Percentiles rank a stretch among this genome's conserved stretches.
Conservation (phyloP, 805 yeast species). For the Kazachstania africana region DNA sequence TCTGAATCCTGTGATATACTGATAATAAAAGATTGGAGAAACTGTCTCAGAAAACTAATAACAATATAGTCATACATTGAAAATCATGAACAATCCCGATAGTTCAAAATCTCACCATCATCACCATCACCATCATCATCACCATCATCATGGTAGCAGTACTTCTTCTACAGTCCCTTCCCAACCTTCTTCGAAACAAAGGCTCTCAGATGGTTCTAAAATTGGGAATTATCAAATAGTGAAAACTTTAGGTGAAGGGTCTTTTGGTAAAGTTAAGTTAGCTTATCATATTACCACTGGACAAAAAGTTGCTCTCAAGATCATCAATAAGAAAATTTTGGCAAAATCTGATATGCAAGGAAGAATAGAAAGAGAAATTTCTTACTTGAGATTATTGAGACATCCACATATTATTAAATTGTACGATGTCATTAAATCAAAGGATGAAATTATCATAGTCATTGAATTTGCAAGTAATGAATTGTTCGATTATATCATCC, state of each 20-base stretch:
- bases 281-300: constrained; percentile 87
- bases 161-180: not conserved
- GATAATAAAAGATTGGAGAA: too few species aligned
- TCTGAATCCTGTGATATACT: too few species aligned
- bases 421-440: constrained; percentile 89
- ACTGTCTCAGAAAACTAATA: too few species aligned
- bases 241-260: constrained; percentile 90
- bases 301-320: constrained; percentile 84
- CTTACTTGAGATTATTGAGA: constrained; percentile 73
- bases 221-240: constrained; percentile 91
- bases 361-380: constrained; percentile 85
- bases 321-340: constrained; percentile 81
- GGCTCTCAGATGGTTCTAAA: constrained; percentile 30
- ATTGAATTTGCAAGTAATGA: constrained; percentile 96
- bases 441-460: constrained; percentile 94
- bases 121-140: constrained; percentile 17
- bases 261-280: constrained; percentile 89
- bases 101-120: constrained; percentile 4
- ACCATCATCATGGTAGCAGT: constrained; percentile 9
- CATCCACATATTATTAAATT: constrained; percentile 95
- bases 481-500: constrained; percentile 89
- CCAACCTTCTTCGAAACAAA: constrained; percentile 4
- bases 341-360: constrained; percentile 97
- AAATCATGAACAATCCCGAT: not conserved
- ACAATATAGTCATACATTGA: too few species aligned